Evolutionary conservation across 2,329 filamentous ascomycete species (phyloP).

Genomic region (Aspergillus flavus): DNA sequence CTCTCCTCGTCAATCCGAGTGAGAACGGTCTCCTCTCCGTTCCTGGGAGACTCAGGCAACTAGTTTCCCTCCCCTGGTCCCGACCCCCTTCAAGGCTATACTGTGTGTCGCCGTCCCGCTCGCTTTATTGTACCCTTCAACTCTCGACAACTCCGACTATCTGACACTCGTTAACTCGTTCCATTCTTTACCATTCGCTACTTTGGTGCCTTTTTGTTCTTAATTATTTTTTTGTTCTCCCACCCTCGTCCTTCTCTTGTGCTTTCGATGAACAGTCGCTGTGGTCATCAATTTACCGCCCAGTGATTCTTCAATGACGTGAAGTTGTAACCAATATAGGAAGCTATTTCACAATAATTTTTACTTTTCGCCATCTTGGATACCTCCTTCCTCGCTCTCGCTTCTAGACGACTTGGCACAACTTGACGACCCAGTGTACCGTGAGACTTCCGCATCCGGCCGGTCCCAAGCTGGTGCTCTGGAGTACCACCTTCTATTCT

Average conservation of each 20-base stretch:
- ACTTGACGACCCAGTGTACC: slow-evolving; percentile 16
- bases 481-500: slow-evolving; percentile 30
- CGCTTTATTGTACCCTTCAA: slow-evolving; percentile 23
- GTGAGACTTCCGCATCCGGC: slow-evolving; percentile 38
- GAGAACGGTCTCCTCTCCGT: slow-evolving; percentile 10
- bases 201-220: slow-evolving; percentile 8
- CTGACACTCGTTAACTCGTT: slow-evolving; percentile 14
- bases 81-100: slow-evolving; percentile 24
- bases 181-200: slow-evolving; percentile 18
- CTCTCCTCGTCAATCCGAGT: slow-evolving; percentile 8
- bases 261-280: slow-evolving; percentile 18
- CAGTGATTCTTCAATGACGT: slow-evolving; percentile 25
- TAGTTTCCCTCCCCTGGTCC: background rate
- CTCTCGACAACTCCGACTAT: slow-evolving; percentile 15
- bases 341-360: slow-evolving; percentile 11
- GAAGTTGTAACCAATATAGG: slow-evolving; percentile 19
- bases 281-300: slow-evolving; percentile 12
- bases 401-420: slow-evolving; percentile 10
- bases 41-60: slow-evolving; percentile 16
- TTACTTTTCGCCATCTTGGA: slow-evolving; percentile 9
- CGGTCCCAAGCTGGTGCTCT: slow-evolving; percentile 37
- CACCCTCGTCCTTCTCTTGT: slow-evolving; percentile 9
- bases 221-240: slow-evolving; percentile 11
- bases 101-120: slow-evolving; percentile 38
- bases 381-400: slow-evolving; percentile 2